phyloP scores from a whole-genome alignment of 495 filamentous ascomycete genomes.

The Hypoxylon lienhwacheense region DNA sequence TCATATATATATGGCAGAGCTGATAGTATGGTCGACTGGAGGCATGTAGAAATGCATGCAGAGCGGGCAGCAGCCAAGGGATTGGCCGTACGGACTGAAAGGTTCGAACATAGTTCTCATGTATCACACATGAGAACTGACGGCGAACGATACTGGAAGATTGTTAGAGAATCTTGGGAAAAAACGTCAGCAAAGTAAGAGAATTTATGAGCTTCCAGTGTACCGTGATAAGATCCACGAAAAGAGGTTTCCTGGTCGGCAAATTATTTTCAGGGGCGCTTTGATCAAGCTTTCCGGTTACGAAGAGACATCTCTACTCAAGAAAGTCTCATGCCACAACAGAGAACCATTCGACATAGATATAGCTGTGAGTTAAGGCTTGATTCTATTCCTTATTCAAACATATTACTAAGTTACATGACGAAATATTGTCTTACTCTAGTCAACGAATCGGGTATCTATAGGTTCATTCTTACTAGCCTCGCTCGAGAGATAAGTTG shows the following conservation, averaged over 20 bases:
- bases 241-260: too few relatives aligned
- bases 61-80: conserved; percentile 38
- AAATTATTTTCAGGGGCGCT: too few relatives aligned
- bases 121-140: conserved; percentile 48
- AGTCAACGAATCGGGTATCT: conserved; percentile 17
- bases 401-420: neutral
- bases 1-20: conserved; percentile 47
- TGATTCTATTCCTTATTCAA: neutral
- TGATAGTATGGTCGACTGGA: conserved; percentile 46
- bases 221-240: too few relatives aligned
- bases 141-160: conserved; percentile 46
- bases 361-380: neutral
- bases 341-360: neutral
- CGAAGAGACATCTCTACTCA: too few relatives aligned
- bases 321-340: too few relatives aligned
- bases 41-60: conserved; percentile 46
- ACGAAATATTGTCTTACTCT: conserved; percentile 1
- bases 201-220: too few relatives aligned
- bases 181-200: neutral
- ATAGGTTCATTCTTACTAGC: conserved; percentile 4
- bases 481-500: neutral
- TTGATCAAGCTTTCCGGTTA: too few relatives aligned
- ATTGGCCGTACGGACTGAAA: conserved; percentile 40
- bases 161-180: conserved; percentile 45
- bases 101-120: conserved; percentile 44